Evolutionary conservation across 257 asterid species (phyloP), one percentile per base, ranked within the genome.

Genomic region (Salvia hispanica): DNA sequence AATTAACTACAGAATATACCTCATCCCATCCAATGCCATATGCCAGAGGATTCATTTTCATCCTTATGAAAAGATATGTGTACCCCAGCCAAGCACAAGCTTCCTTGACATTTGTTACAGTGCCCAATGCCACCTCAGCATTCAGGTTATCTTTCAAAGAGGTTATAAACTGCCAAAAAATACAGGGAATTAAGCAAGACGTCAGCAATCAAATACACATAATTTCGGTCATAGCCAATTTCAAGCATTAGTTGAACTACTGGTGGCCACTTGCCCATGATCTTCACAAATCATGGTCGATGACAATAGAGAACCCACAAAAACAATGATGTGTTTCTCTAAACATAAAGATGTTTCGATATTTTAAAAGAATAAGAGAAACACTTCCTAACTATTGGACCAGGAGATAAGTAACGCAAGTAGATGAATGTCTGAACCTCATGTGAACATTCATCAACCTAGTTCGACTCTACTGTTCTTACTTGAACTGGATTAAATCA

Each of bases 81-180:
- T 93, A 93, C 42, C 99, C 97, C 62, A 93, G 92, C 99, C 99
- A 93, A 60, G 97, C 96, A 84, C 99, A 93, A 74, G 99, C 99
- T 83, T 93, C 99, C 88, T 93, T 93, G 48, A 93, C 95, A 80
- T 93, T 93, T 70, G 99, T 90, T 77, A 93, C 97, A 55, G 99
- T 93, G 69, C 99, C 99, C 74, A 90, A 82, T 77, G 95, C 96
- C 83, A 93, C 99, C 89, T 93, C 99, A 15, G 99, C 99, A 80
- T 93, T 93, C 68, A 93, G 76, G 81, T 93, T 93, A 78, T 93
- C 97, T 78, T 90, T 93, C 88, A 93, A 79, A 48, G 99, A 90
- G 73, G 73, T 90, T 78, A 93, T 93, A 70, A 93, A 93, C 99
- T 93, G 92, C 77, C 75, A 76, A 72, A 64, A 73, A 47, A 72